Evolutionary conservation across 345 rosid species (phyloP).

Genomic region (Camelina sativa): DNA sequence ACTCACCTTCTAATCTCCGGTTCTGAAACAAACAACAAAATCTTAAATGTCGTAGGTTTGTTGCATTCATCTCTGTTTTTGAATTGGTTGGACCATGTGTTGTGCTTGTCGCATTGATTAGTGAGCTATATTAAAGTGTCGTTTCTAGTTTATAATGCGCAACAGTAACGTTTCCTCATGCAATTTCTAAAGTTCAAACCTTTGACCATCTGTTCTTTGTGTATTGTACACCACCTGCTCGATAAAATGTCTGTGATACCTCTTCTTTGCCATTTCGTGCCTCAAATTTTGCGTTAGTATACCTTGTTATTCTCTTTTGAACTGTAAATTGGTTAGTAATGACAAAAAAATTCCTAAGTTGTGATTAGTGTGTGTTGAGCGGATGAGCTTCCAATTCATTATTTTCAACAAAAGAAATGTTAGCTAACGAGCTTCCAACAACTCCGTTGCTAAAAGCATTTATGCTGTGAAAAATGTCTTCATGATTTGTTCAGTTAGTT

Average conservation of each 20-base stretch:
- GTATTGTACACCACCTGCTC: conserved; percentile 35
- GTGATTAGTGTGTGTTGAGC: conserved; percentile 13
- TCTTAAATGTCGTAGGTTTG: not conserved
- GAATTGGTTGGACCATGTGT: not conserved
- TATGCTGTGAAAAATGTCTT: conserved; percentile 2
- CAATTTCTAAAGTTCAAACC: not conserved
- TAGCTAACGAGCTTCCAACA: no score
- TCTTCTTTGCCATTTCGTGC: not conserved
- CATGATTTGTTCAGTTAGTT: not conserved
- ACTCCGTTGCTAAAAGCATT: conserved; percentile 2
- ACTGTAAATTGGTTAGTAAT: not conserved
- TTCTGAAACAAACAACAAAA: no score
- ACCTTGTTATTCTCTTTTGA: not conserved
- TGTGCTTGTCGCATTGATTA: no score
- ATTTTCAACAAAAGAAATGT: no score
- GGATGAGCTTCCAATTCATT: not conserved
- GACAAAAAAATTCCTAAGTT: not conserved
- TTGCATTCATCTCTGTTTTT: no score
- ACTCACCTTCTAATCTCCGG: no score
- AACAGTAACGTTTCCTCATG: not conserved
- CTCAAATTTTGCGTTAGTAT: not conserved
- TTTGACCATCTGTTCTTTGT: not conserved
- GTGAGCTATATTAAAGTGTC: no score
- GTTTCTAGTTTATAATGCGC: no score
- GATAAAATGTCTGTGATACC: conserved; percentile 25